Evolutionary conservation across 306 rosid species (phyloP).

Genomic region (Pterocarpus santalinus): DNA sequence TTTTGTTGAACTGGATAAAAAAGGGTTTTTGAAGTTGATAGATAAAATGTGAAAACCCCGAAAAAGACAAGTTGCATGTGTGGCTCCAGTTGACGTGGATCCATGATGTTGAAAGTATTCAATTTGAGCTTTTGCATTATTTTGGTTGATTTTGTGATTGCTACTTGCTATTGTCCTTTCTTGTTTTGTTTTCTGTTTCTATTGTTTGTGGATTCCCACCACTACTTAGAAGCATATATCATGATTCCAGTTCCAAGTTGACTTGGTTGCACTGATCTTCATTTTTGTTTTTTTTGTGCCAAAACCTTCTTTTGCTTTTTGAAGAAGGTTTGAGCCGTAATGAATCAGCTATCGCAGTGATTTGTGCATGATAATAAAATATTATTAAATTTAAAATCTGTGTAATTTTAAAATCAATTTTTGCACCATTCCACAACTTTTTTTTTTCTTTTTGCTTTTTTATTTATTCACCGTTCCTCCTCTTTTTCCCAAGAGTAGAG

Average conservation of each 20-base stretch:
- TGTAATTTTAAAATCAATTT: neutral
- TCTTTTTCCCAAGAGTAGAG: neutral
- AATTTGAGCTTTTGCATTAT: constrained; percentile 40
- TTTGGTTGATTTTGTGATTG: constrained; percentile 22
- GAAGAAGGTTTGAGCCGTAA: neutral
- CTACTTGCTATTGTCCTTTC: constrained; percentile 35
- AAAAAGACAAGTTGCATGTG: constrained; percentile 31
- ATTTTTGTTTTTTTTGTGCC: neutral
- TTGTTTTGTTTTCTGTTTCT: constrained; percentile 34
- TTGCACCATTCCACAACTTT: too few species aligned
- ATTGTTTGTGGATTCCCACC: constrained; percentile 35
- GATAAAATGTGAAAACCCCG: constrained; percentile 10
- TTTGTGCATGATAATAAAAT: constrained; percentile 12
- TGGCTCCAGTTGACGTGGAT: constrained; percentile 27
- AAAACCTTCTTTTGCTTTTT: neutral
- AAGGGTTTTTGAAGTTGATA: neutral
- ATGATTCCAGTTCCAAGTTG: constrained; percentile 14
- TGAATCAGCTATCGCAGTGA: neutral
- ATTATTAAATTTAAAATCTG: neutral
- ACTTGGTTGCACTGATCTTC: constrained; percentile 16
- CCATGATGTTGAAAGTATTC: constrained; percentile 45
- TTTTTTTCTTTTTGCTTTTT: too few species aligned
- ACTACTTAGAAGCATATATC: constrained; percentile 16
- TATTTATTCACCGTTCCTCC: too few species aligned
- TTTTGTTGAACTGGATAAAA: constrained; percentile 2